Percentiles rank a stretch among this genome's conserved stretches.
Conservation (phyloP, 352 stramenopile species). For the Saprolegnia parasitica region DNA sequence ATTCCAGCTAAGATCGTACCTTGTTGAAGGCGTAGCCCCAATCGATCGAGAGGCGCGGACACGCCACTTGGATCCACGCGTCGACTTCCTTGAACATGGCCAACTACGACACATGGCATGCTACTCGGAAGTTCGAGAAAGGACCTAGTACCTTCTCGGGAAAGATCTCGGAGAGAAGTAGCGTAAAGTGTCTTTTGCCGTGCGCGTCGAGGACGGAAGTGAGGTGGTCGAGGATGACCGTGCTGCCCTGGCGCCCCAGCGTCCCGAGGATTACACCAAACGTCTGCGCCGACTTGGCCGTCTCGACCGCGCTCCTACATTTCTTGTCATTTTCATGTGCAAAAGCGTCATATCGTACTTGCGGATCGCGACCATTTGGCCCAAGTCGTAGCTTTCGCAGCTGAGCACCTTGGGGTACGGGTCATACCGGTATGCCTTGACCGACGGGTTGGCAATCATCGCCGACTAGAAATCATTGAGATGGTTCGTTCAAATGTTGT, state of each 20-base stretch:
- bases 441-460: slow-evolving; percentile 98
- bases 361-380: slow-evolving; percentile 93
- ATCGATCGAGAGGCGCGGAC: slow-evolving; percentile 97
- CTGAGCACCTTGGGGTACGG: slow-evolving; percentile 98
- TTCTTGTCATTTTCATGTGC: neutral
- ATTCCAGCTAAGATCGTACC: slow-evolving; percentile 33
- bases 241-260: slow-evolving; percentile 97
- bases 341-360: slow-evolving; percentile 41
- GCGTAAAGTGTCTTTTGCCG: slow-evolving; percentile 91
- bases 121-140: neutral
- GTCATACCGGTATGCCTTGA: slow-evolving; percentile 97
- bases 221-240: slow-evolving; percentile 92
- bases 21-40: slow-evolving; percentile 97
- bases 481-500: neutral
- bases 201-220: slow-evolving; percentile 77
- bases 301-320: slow-evolving; percentile 56
- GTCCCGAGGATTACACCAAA: slow-evolving; percentile 99
- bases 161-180: slow-evolving; percentile 98
- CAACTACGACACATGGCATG: slow-evolving; percentile 44
- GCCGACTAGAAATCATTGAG: slow-evolving; percentile 53
- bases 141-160: slow-evolving; percentile 67
- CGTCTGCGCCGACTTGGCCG: slow-evolving; percentile 69
- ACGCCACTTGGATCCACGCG: slow-evolving; percentile 99
- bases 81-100: slow-evolving; percentile 85
- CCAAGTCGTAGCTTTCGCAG: slow-evolving; percentile 95